Conservation (phyloP, 2,329 filamentous ascomycete species). For the Ceratocystis cacaofunesta region DNA sequence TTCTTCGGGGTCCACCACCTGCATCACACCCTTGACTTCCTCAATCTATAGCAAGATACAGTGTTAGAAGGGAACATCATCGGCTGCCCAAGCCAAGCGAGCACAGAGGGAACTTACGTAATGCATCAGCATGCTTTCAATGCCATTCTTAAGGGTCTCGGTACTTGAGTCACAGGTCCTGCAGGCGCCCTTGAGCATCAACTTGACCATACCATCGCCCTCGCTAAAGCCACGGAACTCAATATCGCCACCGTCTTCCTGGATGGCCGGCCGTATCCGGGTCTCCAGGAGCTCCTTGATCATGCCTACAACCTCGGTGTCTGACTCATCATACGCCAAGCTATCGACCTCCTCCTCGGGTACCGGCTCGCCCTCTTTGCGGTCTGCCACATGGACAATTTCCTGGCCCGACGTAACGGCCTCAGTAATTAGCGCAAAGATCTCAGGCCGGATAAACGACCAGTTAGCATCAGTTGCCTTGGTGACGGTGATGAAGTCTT, state of each 20-base stretch:
- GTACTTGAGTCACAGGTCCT: conserved; percentile 94
- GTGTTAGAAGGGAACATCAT: conserved; percentile 21
- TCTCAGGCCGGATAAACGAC: conserved; percentile 88
- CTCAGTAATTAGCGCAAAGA: conserved; percentile 91
- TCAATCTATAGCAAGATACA: conserved; percentile 53
- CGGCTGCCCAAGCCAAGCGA: neutral
- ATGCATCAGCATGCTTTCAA: conserved; percentile 97
- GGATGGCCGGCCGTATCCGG: conserved; percentile 83
- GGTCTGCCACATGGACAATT: conserved; percentile 59
- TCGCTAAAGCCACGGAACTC: conserved; percentile 76
- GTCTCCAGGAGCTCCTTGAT: conserved; percentile 97
- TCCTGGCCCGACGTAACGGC: conserved; percentile 69
- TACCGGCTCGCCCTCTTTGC: conserved; percentile 35
- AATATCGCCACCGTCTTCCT: conserved; percentile 95
- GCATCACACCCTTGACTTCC: conserved; percentile 83
- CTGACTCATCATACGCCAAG: conserved; percentile 72
- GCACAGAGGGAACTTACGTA: conserved; percentile 46
- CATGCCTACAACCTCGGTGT: conserved; percentile 91
- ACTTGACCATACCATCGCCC: conserved; percentile 57
- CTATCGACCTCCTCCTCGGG: conserved; percentile 46
- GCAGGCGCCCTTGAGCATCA: conserved; percentile 86
- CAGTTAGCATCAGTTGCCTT: conserved; percentile 80
- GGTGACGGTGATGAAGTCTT: conserved; percentile 92
- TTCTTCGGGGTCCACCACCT: conserved; percentile 84
- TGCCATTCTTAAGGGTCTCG: conserved; percentile 91